phyloP scores from a whole-genome alignment of 2,329 filamentous ascomycete genomes.

The Penicillium polonicum region DNA sequence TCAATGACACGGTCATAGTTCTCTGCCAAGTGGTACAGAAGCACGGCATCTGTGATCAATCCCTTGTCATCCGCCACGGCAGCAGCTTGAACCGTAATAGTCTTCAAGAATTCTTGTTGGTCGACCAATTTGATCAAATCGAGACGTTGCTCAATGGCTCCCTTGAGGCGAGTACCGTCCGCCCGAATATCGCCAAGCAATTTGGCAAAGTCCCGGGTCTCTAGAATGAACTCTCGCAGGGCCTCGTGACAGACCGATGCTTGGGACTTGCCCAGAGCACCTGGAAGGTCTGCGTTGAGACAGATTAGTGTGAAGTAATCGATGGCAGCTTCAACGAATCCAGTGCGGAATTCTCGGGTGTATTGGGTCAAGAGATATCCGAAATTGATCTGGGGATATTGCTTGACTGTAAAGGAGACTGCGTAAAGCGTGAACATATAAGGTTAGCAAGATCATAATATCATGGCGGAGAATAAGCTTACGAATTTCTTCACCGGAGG shows the following conservation, averaged over 20 bases:
- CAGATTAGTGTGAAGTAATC: constrained; percentile 92
- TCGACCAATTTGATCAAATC: constrained; percentile 75
- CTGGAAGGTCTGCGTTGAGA: constrained; percentile 79
- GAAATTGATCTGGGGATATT: constrained; percentile 82
- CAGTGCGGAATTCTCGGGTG: constrained; percentile 90
- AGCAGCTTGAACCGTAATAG: constrained; percentile 90
- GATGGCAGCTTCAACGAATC: constrained; percentile 82
- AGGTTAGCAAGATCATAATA: constrained; percentile 12
- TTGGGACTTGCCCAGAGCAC: constrained; percentile 72
- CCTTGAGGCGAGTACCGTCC: constrained; percentile 80
- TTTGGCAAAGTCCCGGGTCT: constrained; percentile 92
- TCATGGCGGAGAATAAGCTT: constrained; percentile 33
- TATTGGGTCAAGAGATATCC: constrained; percentile 92
- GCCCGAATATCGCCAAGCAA: constrained; percentile 86
- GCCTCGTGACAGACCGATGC: constrained; percentile 85
- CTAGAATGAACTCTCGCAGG: constrained; percentile 88
- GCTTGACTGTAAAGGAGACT: constrained; percentile 56
- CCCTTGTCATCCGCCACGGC: constrained; percentile 92
- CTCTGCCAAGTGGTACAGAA: constrained; percentile 90
- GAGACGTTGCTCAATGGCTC: constrained; percentile 82
- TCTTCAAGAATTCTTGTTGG: constrained; percentile 80
- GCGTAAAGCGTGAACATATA: neutral
- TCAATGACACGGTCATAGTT: constrained; percentile 93
- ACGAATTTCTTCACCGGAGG: constrained; percentile 67
- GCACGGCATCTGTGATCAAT: constrained; percentile 85